phyloP scores from a whole-genome alignment of 2,329 filamentous ascomycete genomes.

The Pseudogymnoascus sp. region DNA sequence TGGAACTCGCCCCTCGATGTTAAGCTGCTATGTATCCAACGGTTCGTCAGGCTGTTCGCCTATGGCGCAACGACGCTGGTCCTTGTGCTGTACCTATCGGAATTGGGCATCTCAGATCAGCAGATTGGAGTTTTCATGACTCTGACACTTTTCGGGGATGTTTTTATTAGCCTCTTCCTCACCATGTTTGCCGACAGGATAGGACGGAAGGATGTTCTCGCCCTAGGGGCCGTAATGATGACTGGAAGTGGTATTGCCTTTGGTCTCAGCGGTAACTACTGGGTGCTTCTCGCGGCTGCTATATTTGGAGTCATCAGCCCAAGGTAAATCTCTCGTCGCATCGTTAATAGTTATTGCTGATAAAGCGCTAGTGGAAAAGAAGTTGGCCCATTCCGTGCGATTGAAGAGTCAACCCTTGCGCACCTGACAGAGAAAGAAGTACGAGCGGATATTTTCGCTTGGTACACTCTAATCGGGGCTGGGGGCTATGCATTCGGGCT shows the following conservation, averaged over 20 bases:
- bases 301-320: conserved; percentile 57
- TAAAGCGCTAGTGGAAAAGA: conserved; percentile 46
- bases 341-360: background rate
- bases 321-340: conserved; percentile 30
- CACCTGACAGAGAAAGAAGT: conserved; percentile 42
- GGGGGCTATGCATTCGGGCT: conserved; percentile 56
- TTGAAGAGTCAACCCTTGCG: conserved; percentile 54
- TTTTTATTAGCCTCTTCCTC: conserved; percentile 50
- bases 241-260: conserved; percentile 48
- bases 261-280: conserved; percentile 45
- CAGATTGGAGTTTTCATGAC: conserved; percentile 59
- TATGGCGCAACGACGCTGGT: conserved; percentile 54
- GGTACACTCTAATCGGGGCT: conserved; percentile 53
- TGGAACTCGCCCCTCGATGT: conserved; percentile 39
- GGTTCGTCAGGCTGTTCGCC: conserved; percentile 56
- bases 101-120: conserved; percentile 42
- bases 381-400: conserved; percentile 55
- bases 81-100: conserved; percentile 48
- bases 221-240: conserved; percentile 50
- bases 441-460: conserved; percentile 52
- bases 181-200: conserved; percentile 52
- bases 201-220: conserved; percentile 48
- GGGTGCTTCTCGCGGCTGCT: conserved; percentile 49
- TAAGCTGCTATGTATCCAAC: conserved; percentile 51
- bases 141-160: conserved; percentile 53